A percentile compares a stretch with the other conserved stretches of the same genome.
Conservation (phyloP, 306 rosid genomes). For the Carpinus fangiana region DNA sequence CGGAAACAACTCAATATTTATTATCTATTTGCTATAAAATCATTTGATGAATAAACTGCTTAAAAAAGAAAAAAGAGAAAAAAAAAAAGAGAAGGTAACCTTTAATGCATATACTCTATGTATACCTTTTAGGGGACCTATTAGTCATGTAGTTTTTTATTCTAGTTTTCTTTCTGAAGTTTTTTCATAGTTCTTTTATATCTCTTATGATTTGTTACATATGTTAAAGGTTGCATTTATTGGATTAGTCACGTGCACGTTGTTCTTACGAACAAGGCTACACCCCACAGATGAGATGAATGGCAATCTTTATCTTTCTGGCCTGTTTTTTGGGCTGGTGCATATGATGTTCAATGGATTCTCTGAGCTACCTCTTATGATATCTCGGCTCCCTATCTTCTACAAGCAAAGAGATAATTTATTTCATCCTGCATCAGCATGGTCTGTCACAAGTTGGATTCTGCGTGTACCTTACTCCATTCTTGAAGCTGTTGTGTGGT, state of each 20-base stretch:
- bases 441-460: constrained; percentile 76
- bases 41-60: not conserved
- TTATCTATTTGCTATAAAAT: not conserved
- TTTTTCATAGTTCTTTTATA: not conserved
- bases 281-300: constrained; percentile 63
- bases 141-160: not conserved
- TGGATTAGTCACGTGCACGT: constrained; percentile 75
- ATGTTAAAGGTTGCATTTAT: constrained; percentile 75
- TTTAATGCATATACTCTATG: not conserved
- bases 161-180: constrained; percentile 3
- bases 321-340: constrained; percentile 77
- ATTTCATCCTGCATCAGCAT: constrained; percentile 88
- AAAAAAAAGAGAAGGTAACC: too few species aligned
- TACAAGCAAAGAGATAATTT: constrained; percentile 86
- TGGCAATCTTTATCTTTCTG: constrained; percentile 74
- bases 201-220: not conserved
- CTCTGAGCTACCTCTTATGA: constrained; percentile 79
- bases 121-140: not conserved
- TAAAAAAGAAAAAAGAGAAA: too few species aligned
- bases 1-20: not conserved
- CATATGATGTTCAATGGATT: constrained; percentile 95
- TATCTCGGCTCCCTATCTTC: constrained; percentile 78
- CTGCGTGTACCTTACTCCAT: constrained; percentile 78
- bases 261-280: constrained; percentile 59
- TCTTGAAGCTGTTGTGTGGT: constrained; percentile 81